These are phyloP conservation scores for Apiospora malaysiana DNA, from an alignment of 2,329 filamentous ascomycete genomes.

Conservation along the genomic window DNA sequence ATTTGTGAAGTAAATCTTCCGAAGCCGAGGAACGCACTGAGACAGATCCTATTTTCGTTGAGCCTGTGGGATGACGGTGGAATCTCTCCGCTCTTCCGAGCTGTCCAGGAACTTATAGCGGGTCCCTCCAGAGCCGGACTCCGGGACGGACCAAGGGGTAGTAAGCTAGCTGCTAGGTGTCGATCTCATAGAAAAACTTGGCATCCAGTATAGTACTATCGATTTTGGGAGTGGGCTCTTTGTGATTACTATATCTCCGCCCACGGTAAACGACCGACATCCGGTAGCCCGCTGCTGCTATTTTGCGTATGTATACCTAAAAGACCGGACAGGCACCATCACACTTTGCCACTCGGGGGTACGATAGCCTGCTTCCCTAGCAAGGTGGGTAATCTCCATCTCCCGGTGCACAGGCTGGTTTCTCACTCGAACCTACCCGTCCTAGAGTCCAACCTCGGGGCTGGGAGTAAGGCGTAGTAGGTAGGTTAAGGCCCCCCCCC, in stretches of 20 bases:
- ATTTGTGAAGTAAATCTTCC: neutral
- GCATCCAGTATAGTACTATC: too few species aligned
- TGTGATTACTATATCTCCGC: neutral
- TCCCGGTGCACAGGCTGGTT: neutral
- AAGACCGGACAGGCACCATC: neutral
- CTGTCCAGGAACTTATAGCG: neutral
- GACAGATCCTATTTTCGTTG: too few species aligned
- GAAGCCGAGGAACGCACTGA: neutral
- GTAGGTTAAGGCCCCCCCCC: neutral
- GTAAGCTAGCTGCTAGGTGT: too few species aligned
- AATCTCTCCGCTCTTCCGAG: neutral
- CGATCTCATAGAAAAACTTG: too few species aligned
- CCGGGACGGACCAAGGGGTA: neutral
- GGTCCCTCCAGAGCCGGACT: neutral
- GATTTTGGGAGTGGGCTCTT: neutral
- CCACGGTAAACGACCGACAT: neutral
- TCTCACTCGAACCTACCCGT: too few species aligned
- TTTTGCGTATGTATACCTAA: too few species aligned
- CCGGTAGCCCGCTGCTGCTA: neutral
- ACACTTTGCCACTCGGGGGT: neutral
- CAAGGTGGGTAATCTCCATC: neutral
- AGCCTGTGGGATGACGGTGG: neutral
- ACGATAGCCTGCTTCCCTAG: neutral
- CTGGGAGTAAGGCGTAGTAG: neutral
- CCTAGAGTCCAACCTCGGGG: neutral